Percentiles rank a stretch among this genome's conserved stretches.
These are phyloP conservation scores for Apiotrichum siamense DNA, from an alignment of 1,284 basidiomycete species.

Conservation along the genomic window DNA sequence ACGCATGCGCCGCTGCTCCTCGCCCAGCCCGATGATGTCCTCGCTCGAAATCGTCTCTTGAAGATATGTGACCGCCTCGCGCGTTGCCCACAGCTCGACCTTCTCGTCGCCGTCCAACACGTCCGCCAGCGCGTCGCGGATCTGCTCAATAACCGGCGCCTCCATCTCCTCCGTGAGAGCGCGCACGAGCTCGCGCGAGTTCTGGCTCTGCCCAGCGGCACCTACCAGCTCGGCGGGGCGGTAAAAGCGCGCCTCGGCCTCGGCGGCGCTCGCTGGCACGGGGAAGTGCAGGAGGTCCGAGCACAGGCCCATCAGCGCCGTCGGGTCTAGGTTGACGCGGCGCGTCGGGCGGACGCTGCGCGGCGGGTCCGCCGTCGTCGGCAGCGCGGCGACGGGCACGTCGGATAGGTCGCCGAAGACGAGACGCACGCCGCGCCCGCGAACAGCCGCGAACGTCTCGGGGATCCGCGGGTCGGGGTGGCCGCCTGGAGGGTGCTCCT, in stretches of 20 bases:
- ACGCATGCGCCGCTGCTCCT: constrained; percentile 38
- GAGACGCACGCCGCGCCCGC: constrained; percentile 51
- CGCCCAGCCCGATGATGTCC: constrained; percentile 31
- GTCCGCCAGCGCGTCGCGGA: constrained; percentile 47
- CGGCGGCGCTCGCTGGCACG: constrained; percentile 54
- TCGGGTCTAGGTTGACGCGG: constrained; percentile 70
- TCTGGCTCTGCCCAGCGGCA: constrained; percentile 31
- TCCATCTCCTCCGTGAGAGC: constrained; percentile 60
- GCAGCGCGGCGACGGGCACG: constrained; percentile 35
- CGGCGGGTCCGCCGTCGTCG: constrained; percentile 61
- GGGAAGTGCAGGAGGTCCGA: constrained; percentile 72
- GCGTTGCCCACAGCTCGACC: constrained; percentile 70
- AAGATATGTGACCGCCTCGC: constrained; percentile 57
- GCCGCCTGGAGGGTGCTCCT: constrained; percentile 44
- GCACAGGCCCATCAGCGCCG: constrained; percentile 70
- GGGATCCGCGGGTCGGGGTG: constrained; percentile 56
- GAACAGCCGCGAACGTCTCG: constrained; percentile 52
- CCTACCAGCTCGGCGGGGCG: constrained; percentile 35
- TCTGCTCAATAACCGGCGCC: constrained; percentile 59
- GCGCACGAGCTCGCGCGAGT: constrained; percentile 37
- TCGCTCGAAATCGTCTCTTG: constrained; percentile 34
- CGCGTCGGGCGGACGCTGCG: constrained; percentile 50
- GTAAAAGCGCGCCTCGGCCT: constrained; percentile 58
- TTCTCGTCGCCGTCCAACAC: neutral
- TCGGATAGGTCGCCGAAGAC: constrained; percentile 57